These are phyloP conservation scores for Termitomyces sp. DNA, from an alignment of 768 basidiomycete species.

Conservation along the genomic window DNA sequence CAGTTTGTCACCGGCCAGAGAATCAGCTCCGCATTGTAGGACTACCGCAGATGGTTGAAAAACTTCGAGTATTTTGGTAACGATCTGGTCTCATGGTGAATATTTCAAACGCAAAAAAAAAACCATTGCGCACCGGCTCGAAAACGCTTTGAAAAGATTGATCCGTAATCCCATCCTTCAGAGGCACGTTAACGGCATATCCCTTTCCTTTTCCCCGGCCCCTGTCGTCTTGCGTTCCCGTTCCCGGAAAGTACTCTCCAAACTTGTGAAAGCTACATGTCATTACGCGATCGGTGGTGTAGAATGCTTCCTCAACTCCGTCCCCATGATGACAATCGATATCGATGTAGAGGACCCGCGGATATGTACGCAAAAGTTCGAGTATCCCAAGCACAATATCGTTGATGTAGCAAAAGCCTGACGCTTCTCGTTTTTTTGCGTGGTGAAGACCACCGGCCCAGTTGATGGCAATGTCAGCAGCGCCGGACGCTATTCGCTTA, in stretches of 20 bases:
- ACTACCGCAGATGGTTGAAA: conserved; percentile 86
- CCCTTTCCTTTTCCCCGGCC: conserved; percentile 83
- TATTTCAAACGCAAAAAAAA: background rate
- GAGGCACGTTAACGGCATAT: conserved; percentile 90
- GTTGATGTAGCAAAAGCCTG: conserved; percentile 99
- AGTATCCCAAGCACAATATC: conserved; percentile 95
- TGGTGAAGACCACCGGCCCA: conserved; percentile 99
- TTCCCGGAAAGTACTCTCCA: conserved; percentile 93
- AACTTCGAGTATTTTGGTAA: conserved; percentile 83
- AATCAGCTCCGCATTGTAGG: conserved; percentile 95
- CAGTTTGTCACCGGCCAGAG: conserved; percentile 90
- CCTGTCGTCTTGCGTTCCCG: conserved; percentile 79
- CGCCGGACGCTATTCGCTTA: conserved; percentile 73
- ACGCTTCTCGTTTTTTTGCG: conserved; percentile 98
- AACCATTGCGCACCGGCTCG: conserved; percentile 73
- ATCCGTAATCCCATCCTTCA: conserved; percentile 94
- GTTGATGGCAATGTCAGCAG: conserved; percentile 92
- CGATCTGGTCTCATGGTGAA: conserved; percentile 48
- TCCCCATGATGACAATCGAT: conserved; percentile 99
- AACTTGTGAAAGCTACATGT: conserved; percentile 97
- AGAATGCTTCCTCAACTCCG: conserved; percentile 99
- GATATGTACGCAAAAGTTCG: conserved; percentile 79
- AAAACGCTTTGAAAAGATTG: conserved; percentile 85
- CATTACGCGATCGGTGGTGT: conserved; percentile 96
- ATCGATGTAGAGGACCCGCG: conserved; percentile 94